phyloP scores from a whole-genome alignment of 164 flowering plant genomes.

The Taxillus chinensis region DNA sequence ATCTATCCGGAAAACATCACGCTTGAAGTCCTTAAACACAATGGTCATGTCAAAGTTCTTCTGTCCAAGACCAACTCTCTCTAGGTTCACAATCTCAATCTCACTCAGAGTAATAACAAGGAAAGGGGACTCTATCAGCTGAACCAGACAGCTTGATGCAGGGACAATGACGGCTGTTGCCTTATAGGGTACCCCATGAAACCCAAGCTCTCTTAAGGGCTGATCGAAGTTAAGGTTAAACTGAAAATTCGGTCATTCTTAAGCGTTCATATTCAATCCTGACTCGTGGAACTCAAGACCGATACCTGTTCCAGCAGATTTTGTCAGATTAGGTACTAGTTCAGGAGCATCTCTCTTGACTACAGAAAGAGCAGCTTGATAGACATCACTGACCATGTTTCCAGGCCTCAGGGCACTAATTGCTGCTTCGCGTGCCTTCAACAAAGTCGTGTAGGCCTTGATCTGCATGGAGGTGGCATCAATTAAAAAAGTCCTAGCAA shows the following conservation, averaged over 20 bases:
- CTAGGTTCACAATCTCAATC: slow-evolving; percentile 82
- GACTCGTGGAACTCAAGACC: slow-evolving; percentile 83
- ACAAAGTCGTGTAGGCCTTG: slow-evolving; percentile 74
- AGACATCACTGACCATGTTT: slow-evolving; percentile 36
- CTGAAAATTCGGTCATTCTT: slow-evolving; percentile 57
- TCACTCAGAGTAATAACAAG: slow-evolving; percentile 60
- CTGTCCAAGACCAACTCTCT: slow-evolving; percentile 78
- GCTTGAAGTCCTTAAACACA: slow-evolving; percentile 82
- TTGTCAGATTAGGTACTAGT: slow-evolving; percentile 41
- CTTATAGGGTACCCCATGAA: slow-evolving; percentile 76
- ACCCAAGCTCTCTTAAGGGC: slow-evolving; percentile 78
- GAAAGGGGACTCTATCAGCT: slow-evolving; percentile 66
- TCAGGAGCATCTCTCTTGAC: slow-evolving; percentile 69
- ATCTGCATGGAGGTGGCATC: slow-evolving; percentile 57
- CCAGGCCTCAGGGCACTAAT: slow-evolving; percentile 55
- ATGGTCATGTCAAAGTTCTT: slow-evolving; percentile 80
- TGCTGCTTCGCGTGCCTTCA: slow-evolving; percentile 74
- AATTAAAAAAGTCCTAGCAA: slow-evolving; percentile 60
- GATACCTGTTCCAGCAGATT: slow-evolving; percentile 72
- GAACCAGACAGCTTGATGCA: slow-evolving; percentile 72
- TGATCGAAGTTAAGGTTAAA: slow-evolving; percentile 80
- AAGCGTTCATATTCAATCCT: slow-evolving; percentile 50
- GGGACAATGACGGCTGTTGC: slow-evolving; percentile 70
- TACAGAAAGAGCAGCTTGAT: slow-evolving; percentile 49
- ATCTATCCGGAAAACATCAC: slow-evolving; percentile 67